Base-by-base conservation (phyloP, 805 yeast genomes). In the Kodamaea hsintzibuensis region DNA sequence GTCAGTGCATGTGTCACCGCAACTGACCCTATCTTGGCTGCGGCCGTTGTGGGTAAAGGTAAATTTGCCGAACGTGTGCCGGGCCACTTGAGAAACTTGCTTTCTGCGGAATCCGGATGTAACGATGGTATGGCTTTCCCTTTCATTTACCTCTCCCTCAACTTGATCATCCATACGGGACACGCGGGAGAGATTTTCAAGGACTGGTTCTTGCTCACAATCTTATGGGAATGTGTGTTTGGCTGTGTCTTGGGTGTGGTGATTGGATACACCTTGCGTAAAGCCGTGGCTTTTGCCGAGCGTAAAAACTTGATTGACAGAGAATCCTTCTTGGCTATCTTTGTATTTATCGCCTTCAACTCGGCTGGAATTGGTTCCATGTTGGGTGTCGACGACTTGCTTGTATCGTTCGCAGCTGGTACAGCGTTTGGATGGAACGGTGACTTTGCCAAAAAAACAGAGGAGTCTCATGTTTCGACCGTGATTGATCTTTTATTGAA, bases 61-160 rank as follows among this genome's bases (percentile, higher is more conserved):
- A 89, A 89, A 66, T 91, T 91, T 67, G 96, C 97, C 12, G 83
- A 82, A 63, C 81, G 96, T 52, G 96, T 91, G 14, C 96, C 97
- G 1, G 96, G 96, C n/a, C 97, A 91, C 70, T 77, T 91, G 71
- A 79, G 96, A 61, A 88, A 91, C 64, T 71, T 91, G 47, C 74
- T 92, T 22, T 82, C 92, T 30, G 96, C 96, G 0, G 96, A 90
- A 62, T 86, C 93, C 0, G 96, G 92, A 2, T 88, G 96, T 67
- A 91, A 91, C 69, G 98, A 91, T 65, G 98, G 98, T 44, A 87
- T 91, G 95, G 97, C 97, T 0, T 91, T 89, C 65, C 98, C 98
- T 0, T 91, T 91, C 65, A 88, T 89, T 22, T 78, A 79, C 71
- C 69, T 92, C 42, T 84, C 95, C 1, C 72, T 90, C 57, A 81